Evolutionary conservation across 2,329 filamentous ascomycete genomes (phyloP).

Genomic region (Fusarium odoratissimum): DNA sequence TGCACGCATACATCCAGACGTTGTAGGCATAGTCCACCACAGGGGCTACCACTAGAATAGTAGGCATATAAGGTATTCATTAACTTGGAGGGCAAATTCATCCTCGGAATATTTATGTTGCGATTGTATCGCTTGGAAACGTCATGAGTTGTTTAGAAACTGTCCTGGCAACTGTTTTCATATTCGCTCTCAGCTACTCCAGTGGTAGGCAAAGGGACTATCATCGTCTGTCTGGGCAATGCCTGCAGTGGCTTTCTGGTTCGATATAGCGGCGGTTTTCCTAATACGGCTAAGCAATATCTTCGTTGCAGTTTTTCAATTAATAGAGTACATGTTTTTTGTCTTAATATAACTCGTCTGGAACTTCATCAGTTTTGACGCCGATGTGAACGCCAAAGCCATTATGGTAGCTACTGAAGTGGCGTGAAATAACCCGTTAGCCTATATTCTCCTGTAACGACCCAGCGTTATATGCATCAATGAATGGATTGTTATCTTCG

Average conservation of each 20-base stretch:
- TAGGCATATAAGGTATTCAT: not conserved
- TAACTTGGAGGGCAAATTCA: not conserved
- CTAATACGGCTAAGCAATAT: not conserved
- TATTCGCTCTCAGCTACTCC: not conserved
- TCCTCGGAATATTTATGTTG: not conserved
- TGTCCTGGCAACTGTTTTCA: not conserved
- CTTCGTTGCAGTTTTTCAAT: not conserved
- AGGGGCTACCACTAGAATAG: not conserved
- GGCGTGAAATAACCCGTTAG: not conserved
- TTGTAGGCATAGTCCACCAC: conserved; percentile 25
- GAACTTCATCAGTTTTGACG: not conserved
- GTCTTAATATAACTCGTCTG: not conserved
- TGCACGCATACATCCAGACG: not conserved
- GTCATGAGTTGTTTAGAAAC: not conserved
- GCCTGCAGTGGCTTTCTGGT: not conserved
- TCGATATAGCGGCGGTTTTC: not conserved
- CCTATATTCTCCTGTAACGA: not conserved
- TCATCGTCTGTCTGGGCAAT: not conserved
- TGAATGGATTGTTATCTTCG: not conserved
- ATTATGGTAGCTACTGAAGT: not conserved
- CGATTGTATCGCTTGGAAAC: not conserved
- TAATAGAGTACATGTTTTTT: not conserved
- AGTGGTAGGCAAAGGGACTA: not conserved
- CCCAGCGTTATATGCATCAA: not conserved
- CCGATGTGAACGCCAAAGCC: not conserved